Base-by-base conservation (phyloP, 371 early-diverging fungal genomes). In the Lichtheimia ornata region DNA sequence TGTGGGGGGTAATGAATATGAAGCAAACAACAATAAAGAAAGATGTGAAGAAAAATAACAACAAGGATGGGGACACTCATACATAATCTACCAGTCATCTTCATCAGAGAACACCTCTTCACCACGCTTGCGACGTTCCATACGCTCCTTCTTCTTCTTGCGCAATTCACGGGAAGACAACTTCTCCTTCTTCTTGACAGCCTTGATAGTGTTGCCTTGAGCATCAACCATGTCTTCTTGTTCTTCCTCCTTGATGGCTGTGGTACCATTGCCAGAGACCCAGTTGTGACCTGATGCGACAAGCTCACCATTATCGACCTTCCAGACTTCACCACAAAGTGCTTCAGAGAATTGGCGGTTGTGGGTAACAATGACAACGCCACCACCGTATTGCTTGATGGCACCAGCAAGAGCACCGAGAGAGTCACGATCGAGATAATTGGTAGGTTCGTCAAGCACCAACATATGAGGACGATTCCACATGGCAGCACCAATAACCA, bases 391-490 rank as follows among this genome's bases (percentile, higher is more conserved):
- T 59, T 81, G 83, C 52, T 78, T 71, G 64, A 92, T 74, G 40
- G 88, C 89, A 53, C 75, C 74, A 22, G 85, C 84, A 57, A 92
- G 70, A 40, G 90, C 90, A 64, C 89, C 89, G 30, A 92, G 84
- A 35, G 87, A 88, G 58, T 90, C 89, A 61, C 89, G 86, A 76
- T 89, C 90, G 74, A 90, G 72, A 70, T 91, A 91, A 69, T 91
- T 91, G 73, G 93, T 94, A 64, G 94, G 94, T 76, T 94, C 94
- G 74, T 96, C 94, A 59, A 93, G 77, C 66, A 94, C 92, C 58
- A 96, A 71, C 72, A 94, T 87, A 72, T 94, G 93, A 56, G 94
- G 94, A 63, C 84, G 79, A 76, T 87, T 84, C 91, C 92, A 91
- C 88, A 90, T 88, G 56, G 90, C 88, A 62, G 91, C 92, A 60